These are phyloP conservation scores for Fistulinella staudtii DNA, from an alignment of 1,284 basidiomycete species.

Conservation along the genomic window DNA sequence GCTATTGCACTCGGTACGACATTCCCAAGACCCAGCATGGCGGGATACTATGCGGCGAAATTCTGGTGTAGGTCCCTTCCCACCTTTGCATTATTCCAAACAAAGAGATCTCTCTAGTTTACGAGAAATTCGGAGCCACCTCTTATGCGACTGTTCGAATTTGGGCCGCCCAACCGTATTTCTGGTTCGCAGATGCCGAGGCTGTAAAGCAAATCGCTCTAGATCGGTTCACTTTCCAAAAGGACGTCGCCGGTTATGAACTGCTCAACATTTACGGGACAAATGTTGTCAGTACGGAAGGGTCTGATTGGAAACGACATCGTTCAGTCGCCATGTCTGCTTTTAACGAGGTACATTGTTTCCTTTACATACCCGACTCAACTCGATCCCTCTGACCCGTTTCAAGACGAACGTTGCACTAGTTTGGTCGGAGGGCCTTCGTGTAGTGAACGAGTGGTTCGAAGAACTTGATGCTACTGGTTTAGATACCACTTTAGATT, in stretches of 20 bases:
- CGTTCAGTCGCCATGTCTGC: conserved; percentile 26
- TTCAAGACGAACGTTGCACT: conserved; percentile 29
- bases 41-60: conserved; percentile 32
- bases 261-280: conserved; percentile 18
- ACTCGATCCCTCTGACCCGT: too few species aligned
- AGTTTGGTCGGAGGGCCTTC: conserved; percentile 42
- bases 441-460: conserved; percentile 45
- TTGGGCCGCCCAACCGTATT: conserved; percentile 24
- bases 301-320: conserved; percentile 25
- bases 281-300: conserved; percentile 21
- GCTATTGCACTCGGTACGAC: conserved; percentile 24
- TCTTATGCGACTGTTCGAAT: conserved; percentile 34
- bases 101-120: conserved; percentile 30
- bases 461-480: conserved; percentile 31
- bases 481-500: conserved; percentile 25
- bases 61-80: conserved; percentile 33
- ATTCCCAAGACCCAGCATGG: conserved; percentile 36
- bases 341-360: not conserved
- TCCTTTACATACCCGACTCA: not conserved
- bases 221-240: conserved; percentile 35
- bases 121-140: conserved; percentile 36
- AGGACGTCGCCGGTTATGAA: conserved; percentile 28
- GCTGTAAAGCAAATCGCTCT: conserved; percentile 34
- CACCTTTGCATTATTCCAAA: not conserved
- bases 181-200: conserved; percentile 43